These are phyloP conservation scores for Lentinula sp. DNA, from an alignment of 768 basidiomycete genomes.

Conservation along the genomic window DNA sequence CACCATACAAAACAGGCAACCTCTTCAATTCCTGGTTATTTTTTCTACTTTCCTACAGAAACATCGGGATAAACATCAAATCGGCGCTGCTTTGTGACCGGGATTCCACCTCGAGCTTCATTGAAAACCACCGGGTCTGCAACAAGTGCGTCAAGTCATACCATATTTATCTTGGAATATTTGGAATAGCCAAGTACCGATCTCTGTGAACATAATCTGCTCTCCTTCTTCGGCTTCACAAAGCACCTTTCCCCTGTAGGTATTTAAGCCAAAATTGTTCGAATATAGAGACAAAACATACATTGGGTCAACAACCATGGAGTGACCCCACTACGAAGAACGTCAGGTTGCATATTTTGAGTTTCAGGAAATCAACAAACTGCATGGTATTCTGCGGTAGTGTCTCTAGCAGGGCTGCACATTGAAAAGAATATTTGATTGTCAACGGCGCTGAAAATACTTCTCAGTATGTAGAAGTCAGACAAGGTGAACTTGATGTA, in stretches of 20 bases:
- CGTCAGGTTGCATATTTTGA: background rate
- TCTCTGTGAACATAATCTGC: constrained; percentile 70
- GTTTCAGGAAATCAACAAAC: constrained; percentile 29
- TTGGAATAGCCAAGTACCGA: constrained; percentile 51
- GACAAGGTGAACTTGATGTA: constrained; percentile 23
- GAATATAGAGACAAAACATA: constrained; percentile 29
- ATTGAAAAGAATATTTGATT: constrained; percentile 96
- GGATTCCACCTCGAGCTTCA: constrained; percentile 75
- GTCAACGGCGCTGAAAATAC: constrained; percentile 73
- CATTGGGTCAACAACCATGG: constrained; percentile 88
- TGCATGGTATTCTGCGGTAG: constrained; percentile 82
- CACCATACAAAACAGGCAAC: constrained; percentile 1
- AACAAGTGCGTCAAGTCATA: background rate
- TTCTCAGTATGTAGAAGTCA: background rate
- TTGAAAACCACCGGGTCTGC: constrained; percentile 50
- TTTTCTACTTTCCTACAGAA: constrained; percentile 19
- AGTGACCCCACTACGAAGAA: constrained; percentile 73
- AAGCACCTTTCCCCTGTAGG: constrained; percentile 64
- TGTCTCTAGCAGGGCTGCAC: constrained; percentile 91
- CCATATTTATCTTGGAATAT: too few species aligned
- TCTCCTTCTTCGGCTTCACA: constrained; percentile 73
- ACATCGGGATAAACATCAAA: constrained; percentile 92
- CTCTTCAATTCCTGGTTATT: background rate
- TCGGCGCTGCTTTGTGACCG: constrained; percentile 85
- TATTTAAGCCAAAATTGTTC: background rate